phyloP scores from a whole-genome alignment of 2,329 filamentous ascomycete species.

The Zymoseptoria tritici region DNA sequence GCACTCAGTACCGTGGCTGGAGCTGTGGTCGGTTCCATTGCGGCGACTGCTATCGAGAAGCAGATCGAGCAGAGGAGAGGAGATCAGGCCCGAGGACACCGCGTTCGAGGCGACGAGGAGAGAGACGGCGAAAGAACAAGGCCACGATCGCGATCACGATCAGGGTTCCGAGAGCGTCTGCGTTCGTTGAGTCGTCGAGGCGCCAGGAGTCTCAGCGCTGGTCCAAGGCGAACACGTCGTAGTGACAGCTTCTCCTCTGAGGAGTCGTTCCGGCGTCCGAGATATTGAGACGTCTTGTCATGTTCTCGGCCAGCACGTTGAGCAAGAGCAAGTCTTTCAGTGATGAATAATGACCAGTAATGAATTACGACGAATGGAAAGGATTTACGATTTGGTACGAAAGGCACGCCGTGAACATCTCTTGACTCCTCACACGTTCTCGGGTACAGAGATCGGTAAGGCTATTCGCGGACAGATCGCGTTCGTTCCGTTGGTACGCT shows the following conservation, averaged over 20 bases:
- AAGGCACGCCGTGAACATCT: background rate
- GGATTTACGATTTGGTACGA: background rate
- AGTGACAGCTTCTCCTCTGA: background rate
- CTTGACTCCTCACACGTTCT: background rate
- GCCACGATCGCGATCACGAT: background rate
- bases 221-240: background rate
- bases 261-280: background rate
- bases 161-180: conserved; percentile 6
- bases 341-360: background rate
- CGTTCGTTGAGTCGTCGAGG: conserved; percentile 8
- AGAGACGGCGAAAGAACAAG: conserved; percentile 7
- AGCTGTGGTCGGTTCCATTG: conserved; percentile 21
- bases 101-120: conserved; percentile 7
- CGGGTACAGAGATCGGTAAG: background rate
- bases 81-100: conserved; percentile 12
- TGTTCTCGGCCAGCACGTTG: background rate
- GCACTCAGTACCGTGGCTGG: conserved; percentile 21
- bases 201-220: conserved; percentile 1
- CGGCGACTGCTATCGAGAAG: conserved; percentile 19
- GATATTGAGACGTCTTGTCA: conserved; percentile 2
- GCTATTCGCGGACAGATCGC: background rate
- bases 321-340: background rate
- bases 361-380: background rate
- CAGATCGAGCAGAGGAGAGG: conserved; percentile 20
- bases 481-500: background rate